A percentile compares a stretch with the other conserved stretches of the same genome.
Conservation (phyloP, 2,329 filamentous ascomycete genomes). For the Pestalotiopsis sp. region DNA sequence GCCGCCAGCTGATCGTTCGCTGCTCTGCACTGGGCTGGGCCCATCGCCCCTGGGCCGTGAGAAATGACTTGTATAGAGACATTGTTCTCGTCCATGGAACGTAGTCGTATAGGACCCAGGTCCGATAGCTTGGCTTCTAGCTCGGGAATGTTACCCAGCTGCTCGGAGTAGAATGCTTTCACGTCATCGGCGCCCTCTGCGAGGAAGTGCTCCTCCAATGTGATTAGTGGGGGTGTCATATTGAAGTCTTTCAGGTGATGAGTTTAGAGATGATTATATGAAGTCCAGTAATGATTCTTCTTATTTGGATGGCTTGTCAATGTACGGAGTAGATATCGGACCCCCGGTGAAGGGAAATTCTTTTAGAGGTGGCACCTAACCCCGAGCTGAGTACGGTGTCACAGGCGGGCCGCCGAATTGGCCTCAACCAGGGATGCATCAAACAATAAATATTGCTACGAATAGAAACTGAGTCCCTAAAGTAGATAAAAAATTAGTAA, state of each 20-base stretch:
- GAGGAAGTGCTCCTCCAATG: constrained; percentile 24
- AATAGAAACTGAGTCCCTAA: too few species aligned
- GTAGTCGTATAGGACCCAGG: constrained; percentile 18
- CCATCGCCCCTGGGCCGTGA: constrained; percentile 24
- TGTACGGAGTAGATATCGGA: neutral
- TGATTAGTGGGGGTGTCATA: constrained; percentile 21
- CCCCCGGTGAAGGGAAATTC: neutral
- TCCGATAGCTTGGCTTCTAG: constrained; percentile 18
- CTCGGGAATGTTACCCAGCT: constrained; percentile 14
- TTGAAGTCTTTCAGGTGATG: neutral
- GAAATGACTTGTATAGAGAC: constrained; percentile 30
- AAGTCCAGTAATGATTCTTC: neutral
- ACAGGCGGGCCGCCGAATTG: neutral
- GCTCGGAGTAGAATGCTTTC: constrained; percentile 15
- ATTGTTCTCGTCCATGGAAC: constrained; percentile 25
- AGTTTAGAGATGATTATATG: neutral
- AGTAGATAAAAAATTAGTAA: too few species aligned
- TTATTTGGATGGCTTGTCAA: neutral
- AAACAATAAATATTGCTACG: too few species aligned
- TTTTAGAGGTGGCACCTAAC: neutral
- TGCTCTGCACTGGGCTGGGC: constrained; percentile 19
- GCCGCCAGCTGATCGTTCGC: constrained; percentile 29
- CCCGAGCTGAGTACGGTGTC: neutral
- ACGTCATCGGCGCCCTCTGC: constrained; percentile 16
- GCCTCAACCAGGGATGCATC: neutral